Percentiles rank a stretch among this genome's conserved stretches.
These are phyloP conservation scores for Lunasporangiospora selenospora DNA, from an alignment of 192 early-diverging fungal species.

Conservation along the genomic window DNA sequence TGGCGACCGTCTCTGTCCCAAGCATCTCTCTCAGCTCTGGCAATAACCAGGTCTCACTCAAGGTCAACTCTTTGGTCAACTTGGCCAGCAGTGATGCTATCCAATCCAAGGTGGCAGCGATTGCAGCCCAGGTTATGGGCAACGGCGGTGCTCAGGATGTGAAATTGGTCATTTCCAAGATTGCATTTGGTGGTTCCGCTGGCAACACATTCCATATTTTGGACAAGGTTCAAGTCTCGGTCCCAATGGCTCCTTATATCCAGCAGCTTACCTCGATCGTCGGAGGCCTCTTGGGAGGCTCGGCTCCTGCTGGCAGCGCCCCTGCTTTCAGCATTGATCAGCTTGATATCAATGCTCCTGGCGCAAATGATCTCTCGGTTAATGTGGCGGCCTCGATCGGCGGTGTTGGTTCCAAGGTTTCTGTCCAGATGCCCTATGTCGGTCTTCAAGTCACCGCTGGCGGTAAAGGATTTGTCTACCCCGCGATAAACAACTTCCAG, in stretches of 20 bases:
- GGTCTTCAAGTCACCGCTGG: slow-evolving; percentile 17
- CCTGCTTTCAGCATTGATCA: slow-evolving; percentile 7
- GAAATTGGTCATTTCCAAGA: slow-evolving; percentile 10
- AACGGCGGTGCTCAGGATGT: not conserved
- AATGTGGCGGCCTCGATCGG: slow-evolving; percentile 15
- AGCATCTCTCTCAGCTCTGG: not conserved
- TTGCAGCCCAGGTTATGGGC: not conserved
- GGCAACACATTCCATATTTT: slow-evolving; percentile 11
- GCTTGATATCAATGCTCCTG: slow-evolving; percentile 7
- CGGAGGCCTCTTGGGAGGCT: slow-evolving; percentile 1
- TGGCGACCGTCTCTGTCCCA: slow-evolving; percentile 6
- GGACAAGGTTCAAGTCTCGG: slow-evolving; percentile 22
- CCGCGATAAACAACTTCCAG: slow-evolving; percentile 14
- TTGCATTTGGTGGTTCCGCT: slow-evolving; percentile 7
- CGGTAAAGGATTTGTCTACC: slow-evolving; percentile 8
- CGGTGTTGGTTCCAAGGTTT: slow-evolving; percentile 21
- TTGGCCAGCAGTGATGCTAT: slow-evolving; percentile 3
- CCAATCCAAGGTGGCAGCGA: slow-evolving; percentile 3
- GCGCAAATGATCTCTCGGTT: slow-evolving; percentile 15
- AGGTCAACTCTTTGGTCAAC: slow-evolving; percentile 5
- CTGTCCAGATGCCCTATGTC: slow-evolving; percentile 19
- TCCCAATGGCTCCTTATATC: slow-evolving; percentile 18
- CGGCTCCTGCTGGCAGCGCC: slow-evolving; percentile 5
- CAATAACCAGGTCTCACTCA: slow-evolving; percentile 7
- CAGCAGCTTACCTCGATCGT: slow-evolving; percentile 17